These are phyloP conservation scores for Cystofilobasidium capitatum DNA, from an alignment of 768 basidiomycete genomes.

Conservation along the genomic window DNA sequence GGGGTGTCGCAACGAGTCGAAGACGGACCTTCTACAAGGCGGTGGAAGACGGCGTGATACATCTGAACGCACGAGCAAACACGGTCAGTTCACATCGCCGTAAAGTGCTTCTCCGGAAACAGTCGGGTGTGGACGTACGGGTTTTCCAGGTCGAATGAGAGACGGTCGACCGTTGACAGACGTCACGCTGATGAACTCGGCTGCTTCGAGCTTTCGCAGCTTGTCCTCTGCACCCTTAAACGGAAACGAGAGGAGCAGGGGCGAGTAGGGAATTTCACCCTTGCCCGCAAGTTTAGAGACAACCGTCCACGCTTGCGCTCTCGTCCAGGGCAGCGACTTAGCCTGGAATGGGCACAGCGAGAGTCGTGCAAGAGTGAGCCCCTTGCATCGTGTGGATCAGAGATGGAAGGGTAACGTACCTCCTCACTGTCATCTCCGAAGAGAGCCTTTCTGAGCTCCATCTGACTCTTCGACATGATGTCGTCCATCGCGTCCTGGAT, in stretches of 20 bases:
- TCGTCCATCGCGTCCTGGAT: constrained; percentile 72
- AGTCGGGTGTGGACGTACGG: constrained; percentile 67
- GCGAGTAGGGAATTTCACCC: constrained; percentile 17
- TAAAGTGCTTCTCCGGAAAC: constrained; percentile 62
- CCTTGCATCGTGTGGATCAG: not conserved
- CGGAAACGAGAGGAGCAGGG: constrained; percentile 19
- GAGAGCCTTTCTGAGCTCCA: constrained; percentile 76
- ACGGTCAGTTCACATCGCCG: constrained; percentile 26
- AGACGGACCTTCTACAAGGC: constrained; percentile 14
- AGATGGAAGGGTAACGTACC: not conserved
- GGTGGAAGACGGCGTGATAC: constrained; percentile 18
- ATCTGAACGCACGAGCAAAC: constrained; percentile 17
- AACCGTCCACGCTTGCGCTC: constrained; percentile 79
- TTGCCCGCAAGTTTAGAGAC: constrained; percentile 38
- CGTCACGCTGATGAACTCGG: constrained; percentile 66
- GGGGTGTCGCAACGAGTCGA: too few species aligned
- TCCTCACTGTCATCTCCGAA: constrained; percentile 91
- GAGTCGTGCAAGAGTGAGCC: not conserved
- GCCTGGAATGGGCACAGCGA: constrained; percentile 38
- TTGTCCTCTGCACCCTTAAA: constrained; percentile 66
- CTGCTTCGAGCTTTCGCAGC: constrained; percentile 74
- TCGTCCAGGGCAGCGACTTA: constrained; percentile 68
- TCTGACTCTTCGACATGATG: constrained; percentile 65
- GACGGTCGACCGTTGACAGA: constrained; percentile 75
- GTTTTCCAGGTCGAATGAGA: constrained; percentile 77